These are phyloP conservation scores for Marchantia polymorpha DNA, from an alignment of 225 moss, liverwort and hornwort species.

Conservation along the genomic window DNA sequence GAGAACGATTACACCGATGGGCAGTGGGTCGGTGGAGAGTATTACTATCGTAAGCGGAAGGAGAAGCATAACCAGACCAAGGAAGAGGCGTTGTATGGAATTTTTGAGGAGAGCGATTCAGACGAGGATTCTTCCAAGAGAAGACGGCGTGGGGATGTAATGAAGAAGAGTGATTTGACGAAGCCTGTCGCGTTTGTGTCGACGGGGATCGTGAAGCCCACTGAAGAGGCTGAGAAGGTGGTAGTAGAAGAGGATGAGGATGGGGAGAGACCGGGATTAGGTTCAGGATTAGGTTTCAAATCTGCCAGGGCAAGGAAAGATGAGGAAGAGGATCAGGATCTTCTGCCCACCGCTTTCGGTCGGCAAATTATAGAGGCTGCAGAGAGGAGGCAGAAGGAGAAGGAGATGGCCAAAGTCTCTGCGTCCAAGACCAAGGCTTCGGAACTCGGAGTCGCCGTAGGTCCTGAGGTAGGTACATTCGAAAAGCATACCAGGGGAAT, in stretches of 20 bases:
- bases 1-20: slow-evolving; percentile 73
- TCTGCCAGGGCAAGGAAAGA: neutral
- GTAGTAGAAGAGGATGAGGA: slow-evolving; percentile 47
- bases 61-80: slow-evolving; percentile 64
- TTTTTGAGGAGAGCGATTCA: slow-evolving; percentile 69
- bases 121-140: slow-evolving; percentile 68
- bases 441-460: slow-evolving; percentile 21
- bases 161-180: slow-evolving; percentile 64
- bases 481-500: slow-evolving; percentile 80
- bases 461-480: slow-evolving; percentile 50
- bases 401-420: slow-evolving; percentile 66
- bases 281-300: slow-evolving; percentile 49
- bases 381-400: slow-evolving; percentile 74
- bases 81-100: slow-evolving; percentile 83
- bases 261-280: slow-evolving; percentile 28
- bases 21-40: slow-evolving; percentile 75
- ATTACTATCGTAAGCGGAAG: slow-evolving; percentile 62
- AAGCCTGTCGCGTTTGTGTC: slow-evolving; percentile 84
- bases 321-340: slow-evolving; percentile 52
- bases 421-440: slow-evolving; percentile 50
- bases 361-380: slow-evolving; percentile 84
- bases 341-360: slow-evolving; percentile 89
- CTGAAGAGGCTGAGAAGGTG: slow-evolving; percentile 59
- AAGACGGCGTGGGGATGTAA: slow-evolving; percentile 66
- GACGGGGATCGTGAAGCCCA: slow-evolving; percentile 67